Percentiles rank a stretch among this genome's conserved stretches.
phyloP scores from a whole-genome alignment of 352 stramenopile genomes.

The Phytopythium aichiense region DNA sequence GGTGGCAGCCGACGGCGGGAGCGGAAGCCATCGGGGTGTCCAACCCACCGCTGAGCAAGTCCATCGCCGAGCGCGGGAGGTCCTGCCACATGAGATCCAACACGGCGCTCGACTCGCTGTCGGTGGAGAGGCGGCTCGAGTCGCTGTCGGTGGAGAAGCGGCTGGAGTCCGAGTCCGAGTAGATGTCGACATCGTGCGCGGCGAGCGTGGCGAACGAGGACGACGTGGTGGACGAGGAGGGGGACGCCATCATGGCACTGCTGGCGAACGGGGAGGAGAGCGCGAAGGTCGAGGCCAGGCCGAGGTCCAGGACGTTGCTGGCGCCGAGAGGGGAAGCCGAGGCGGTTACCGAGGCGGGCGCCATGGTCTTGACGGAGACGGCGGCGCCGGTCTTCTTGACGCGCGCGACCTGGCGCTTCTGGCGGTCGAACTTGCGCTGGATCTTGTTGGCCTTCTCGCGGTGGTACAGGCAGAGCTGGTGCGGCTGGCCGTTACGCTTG shows the following conservation, averaged over 20 bases:
- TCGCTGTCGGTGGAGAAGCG: slow-evolving; percentile 50
- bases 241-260: slow-evolving; percentile 5
- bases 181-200: slow-evolving; percentile 43
- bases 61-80: slow-evolving; percentile 27
- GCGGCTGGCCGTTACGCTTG: slow-evolving; percentile 83
- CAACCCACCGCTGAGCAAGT: slow-evolving; percentile 12
- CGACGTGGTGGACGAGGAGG: slow-evolving; percentile 24
- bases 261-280: slow-evolving; percentile 14
- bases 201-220: slow-evolving; percentile 24
- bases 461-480: slow-evolving; percentile 87
- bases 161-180: slow-evolving; percentile 69
- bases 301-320: slow-evolving; percentile 12
- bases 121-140: slow-evolving; percentile 44
- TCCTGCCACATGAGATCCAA: slow-evolving; percentile 60
- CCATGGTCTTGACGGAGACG: slow-evolving; percentile 14
- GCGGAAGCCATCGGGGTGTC: slow-evolving; percentile 16
- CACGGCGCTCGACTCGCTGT: slow-evolving; percentile 45
- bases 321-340: background rate
- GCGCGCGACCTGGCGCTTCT: slow-evolving; percentile 78
- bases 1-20: slow-evolving; percentile 17
- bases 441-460: slow-evolving; percentile 89
- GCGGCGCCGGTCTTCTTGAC: slow-evolving; percentile 31
- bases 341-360: background rate
- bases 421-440: slow-evolving; percentile 86
- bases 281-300: slow-evolving; percentile 14